Conservation (phyloP, 371 early-diverging fungal species). For the Syncephalastrum racemosum region DNA sequence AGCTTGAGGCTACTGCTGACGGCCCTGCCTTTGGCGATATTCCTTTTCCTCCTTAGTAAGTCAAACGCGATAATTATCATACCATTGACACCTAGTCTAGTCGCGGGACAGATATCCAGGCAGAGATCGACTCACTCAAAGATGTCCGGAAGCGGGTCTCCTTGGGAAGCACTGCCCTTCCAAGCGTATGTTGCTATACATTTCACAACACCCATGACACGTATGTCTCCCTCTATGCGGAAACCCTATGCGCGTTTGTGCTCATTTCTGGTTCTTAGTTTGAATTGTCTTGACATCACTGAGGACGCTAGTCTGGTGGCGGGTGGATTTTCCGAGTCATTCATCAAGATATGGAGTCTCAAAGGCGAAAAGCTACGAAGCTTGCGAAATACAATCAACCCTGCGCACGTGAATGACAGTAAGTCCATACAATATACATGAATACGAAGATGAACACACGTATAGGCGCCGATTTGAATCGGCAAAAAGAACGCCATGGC, state of each 20-base stretch:
- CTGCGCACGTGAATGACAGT: constrained; percentile 55
- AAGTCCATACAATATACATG: constrained; percentile 10
- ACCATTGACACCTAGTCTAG: constrained; percentile 25
- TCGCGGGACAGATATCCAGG: constrained; percentile 69
- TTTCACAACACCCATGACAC: constrained; percentile 94
- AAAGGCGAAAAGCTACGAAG: constrained; percentile 67
- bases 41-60: constrained; percentile 77
- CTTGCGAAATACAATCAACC: constrained; percentile 55
- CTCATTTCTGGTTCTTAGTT: constrained; percentile 26
- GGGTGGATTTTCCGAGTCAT: constrained; percentile 90
- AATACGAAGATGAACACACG: constrained; percentile 2
- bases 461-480: constrained; percentile 51
- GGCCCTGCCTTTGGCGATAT: constrained; percentile 46
- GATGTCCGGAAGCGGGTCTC: constrained; percentile 84
- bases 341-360: constrained; percentile 86
- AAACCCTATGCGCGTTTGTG: no score
- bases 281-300: constrained; percentile 77
- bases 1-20: constrained; percentile 37
- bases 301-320: constrained; percentile 79
- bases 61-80: constrained; percentile 38
- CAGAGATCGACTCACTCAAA: constrained; percentile 75
- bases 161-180: constrained; percentile 75
- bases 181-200: constrained; percentile 97
- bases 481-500: constrained; percentile 51
- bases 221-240: constrained; percentile 41